Percentiles rank a stretch among this genome's conserved stretches.
phyloP scores from a whole-genome alignment of 2,329 filamentous ascomycete species.

The Colletotrichum tamarilloi region DNA sequence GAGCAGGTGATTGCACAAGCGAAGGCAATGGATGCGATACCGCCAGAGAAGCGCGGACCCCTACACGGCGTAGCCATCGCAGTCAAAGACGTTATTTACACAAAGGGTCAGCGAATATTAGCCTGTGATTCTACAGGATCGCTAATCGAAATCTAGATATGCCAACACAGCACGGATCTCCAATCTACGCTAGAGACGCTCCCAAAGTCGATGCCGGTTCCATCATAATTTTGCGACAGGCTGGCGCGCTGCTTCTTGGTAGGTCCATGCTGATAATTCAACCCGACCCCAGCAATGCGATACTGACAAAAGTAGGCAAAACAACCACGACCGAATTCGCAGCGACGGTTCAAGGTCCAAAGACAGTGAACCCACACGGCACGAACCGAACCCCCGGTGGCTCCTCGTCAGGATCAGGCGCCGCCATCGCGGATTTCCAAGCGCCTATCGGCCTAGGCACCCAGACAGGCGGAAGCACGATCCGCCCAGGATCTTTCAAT shows the following conservation, averaged over 20 bases:
- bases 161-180: slow-evolving; percentile 67
- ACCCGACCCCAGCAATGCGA: not conserved
- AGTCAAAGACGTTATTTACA: slow-evolving; percentile 70
- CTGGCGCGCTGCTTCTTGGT: slow-evolving; percentile 68
- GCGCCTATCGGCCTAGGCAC: slow-evolving; percentile 71
- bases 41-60: slow-evolving; percentile 59
- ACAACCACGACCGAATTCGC: slow-evolving; percentile 73
- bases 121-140: not conserved
- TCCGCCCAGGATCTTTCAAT: slow-evolving; percentile 73
- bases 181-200: slow-evolving; percentile 60
- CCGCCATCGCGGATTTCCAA: slow-evolving; percentile 74
- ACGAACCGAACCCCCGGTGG: slow-evolving; percentile 72
- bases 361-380: slow-evolving; percentile 72
- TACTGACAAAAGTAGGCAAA: slow-evolving; percentile 39
- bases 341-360: slow-evolving; percentile 62
- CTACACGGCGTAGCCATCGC: slow-evolving; percentile 69
- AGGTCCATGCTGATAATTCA: not conserved
- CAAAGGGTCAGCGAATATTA: slow-evolving; percentile 52
- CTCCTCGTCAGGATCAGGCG: slow-evolving; percentile 74
- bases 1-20: slow-evolving; percentile 62
- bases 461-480: slow-evolving; percentile 73
- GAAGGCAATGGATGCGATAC: slow-evolving; percentile 59
- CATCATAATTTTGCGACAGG: slow-evolving; percentile 62
- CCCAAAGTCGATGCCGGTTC: slow-evolving; percentile 62
- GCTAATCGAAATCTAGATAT: slow-evolving; percentile 52